These are phyloP conservation scores for Neurospora sublineolata DNA, from an alignment of 495 filamentous ascomycete genomes.

Conservation along the genomic window DNA sequence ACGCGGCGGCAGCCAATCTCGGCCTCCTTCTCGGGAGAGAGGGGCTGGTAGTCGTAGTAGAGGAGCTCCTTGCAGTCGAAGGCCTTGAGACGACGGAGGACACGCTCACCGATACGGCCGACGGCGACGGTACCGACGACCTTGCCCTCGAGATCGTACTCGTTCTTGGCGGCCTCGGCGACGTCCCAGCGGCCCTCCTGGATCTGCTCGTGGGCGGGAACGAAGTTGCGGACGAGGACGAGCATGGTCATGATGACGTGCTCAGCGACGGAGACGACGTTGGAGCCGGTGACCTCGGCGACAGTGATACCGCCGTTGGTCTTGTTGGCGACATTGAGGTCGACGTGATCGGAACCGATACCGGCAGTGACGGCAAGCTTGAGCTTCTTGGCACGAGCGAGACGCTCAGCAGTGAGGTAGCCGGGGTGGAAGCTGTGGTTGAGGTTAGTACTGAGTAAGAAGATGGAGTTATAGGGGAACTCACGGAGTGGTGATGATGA, in stretches of 20 bases:
- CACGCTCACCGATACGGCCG: conserved; percentile 95
- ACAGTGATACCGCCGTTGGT: conserved; percentile 97
- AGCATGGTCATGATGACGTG: conserved; percentile 99
- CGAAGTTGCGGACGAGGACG: conserved; percentile 90
- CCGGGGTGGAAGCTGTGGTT: conserved; percentile 86
- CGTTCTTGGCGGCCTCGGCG: conserved; percentile 89
- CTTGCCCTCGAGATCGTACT: conserved; percentile 95
- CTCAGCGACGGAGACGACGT: conserved; percentile 83
- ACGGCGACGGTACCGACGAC: conserved; percentile 96
- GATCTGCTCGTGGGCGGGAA: conserved; percentile 93
- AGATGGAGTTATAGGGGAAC: conserved; percentile 14
- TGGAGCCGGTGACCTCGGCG: conserved; percentile 90
- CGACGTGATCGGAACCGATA: conserved; percentile 96
- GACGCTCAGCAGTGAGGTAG: conserved; percentile 91
- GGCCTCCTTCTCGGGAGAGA: conserved; percentile 74
- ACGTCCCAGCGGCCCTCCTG: conserved; percentile 86
- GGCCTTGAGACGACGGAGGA: conserved; percentile 83
- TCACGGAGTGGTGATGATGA: conserved; percentile 98
- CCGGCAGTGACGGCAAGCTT: conserved; percentile 94
- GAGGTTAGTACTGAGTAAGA: conserved; percentile 4
- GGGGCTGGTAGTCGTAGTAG: conserved; percentile 98
- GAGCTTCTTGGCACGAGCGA: conserved; percentile 96
- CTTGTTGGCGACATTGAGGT: conserved; percentile 92
- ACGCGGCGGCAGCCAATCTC: conserved; percentile 95
- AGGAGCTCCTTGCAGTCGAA: conserved; percentile 99